Percentiles rank a stretch among this genome's conserved stretches.
Evolutionary conservation across 495 filamentous ascomycete species (phyloP).

Genomic region (Rhypophila decipiens): DNA sequence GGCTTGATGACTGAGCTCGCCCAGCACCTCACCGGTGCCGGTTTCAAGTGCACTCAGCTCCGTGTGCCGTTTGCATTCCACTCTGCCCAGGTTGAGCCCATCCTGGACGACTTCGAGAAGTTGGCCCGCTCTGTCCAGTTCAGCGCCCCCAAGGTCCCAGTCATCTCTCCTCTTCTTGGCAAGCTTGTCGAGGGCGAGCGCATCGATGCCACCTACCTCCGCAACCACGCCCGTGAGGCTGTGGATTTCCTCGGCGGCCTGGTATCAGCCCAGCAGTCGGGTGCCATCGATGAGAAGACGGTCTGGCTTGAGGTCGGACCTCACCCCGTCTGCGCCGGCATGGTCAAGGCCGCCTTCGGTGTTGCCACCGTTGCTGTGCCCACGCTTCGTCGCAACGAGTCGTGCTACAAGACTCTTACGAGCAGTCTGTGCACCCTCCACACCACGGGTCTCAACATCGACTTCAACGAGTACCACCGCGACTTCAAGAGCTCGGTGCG

Average conservation of each 20-base stretch:
- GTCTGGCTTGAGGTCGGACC: slow-evolving; percentile 64
- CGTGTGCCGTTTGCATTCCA: slow-evolving; percentile 78
- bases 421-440: slow-evolving; percentile 56
- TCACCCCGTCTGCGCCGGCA: slow-evolving; percentile 60
- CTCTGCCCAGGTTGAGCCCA: slow-evolving; percentile 71
- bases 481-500: slow-evolving; percentile 57
- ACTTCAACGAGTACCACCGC: slow-evolving; percentile 75
- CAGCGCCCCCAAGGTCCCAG: slow-evolving; percentile 54
- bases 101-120: slow-evolving; percentile 59
- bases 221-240: slow-evolving; percentile 58
- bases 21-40: slow-evolving; percentile 48
- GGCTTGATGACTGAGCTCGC: slow-evolving; percentile 51
- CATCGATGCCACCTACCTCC: slow-evolving; percentile 57
- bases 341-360: slow-evolving; percentile 64
- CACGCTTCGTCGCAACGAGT: slow-evolving; percentile 45
- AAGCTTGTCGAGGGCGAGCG: slow-evolving; percentile 51
- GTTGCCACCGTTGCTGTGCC: slow-evolving; percentile 49
- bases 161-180: slow-evolving; percentile 64
- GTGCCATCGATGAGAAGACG: slow-evolving; percentile 47
- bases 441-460: slow-evolving; percentile 56
- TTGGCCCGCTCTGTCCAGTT: slow-evolving; percentile 55
- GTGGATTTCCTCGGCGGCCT: slow-evolving; percentile 69
- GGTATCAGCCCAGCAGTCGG: slow-evolving; percentile 43
- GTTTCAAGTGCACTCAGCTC: slow-evolving; percentile 62
- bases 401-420: slow-evolving; percentile 61